phyloP scores from a whole-genome alignment of 176 grass and related monocot species.

The Metroxylon sagu region DNA sequence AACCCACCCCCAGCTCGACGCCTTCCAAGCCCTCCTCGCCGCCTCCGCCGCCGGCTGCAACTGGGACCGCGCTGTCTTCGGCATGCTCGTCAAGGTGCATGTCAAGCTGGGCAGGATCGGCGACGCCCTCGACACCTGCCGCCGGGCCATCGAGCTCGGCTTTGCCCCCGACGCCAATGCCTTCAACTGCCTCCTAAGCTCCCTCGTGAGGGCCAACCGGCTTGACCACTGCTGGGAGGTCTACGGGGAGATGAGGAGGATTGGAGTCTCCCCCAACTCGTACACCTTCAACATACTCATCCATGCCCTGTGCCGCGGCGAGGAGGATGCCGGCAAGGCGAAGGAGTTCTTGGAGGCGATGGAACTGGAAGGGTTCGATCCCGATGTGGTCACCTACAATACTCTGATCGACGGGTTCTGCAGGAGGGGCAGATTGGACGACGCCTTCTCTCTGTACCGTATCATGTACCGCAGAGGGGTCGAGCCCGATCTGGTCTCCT shows the following conservation, averaged over 20 bases:
- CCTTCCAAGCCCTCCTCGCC: slow-evolving; percentile 37
- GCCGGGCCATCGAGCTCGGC: slow-evolving; percentile 31
- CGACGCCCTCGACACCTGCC: slow-evolving; percentile 42
- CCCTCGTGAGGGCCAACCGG: slow-evolving; percentile 25
- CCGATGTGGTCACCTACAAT: slow-evolving; percentile 86
- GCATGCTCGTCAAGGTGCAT: slow-evolving; percentile 60
- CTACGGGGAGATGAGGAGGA: slow-evolving; percentile 36
- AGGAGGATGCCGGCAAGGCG: slow-evolving; percentile 45
- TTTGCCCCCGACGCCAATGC: slow-evolving; percentile 37
- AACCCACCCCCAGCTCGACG: slow-evolving; percentile 42
- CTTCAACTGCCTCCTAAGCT: slow-evolving; percentile 61
- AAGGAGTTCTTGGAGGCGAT: slow-evolving; percentile 66
- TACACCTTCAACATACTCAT: slow-evolving; percentile 90
- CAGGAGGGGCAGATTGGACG: slow-evolving; percentile 43
- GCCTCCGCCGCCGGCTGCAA: slow-evolving; percentile 11
- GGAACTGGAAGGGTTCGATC: slow-evolving; percentile 74
- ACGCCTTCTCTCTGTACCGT: slow-evolving; percentile 53
- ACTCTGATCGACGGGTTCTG: slow-evolving; percentile 67
- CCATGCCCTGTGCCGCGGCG: slow-evolving; percentile 48
- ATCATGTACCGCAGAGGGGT: slow-evolving; percentile 65
- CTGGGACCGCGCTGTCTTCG: slow-evolving; percentile 38
- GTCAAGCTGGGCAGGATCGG: slow-evolving; percentile 28
- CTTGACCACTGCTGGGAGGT: slow-evolving; percentile 54
- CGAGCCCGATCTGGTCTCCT: slow-evolving; percentile 56
- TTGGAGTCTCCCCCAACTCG: slow-evolving; percentile 32